Base-by-base conservation (phyloP, 768 basidiomycete genomes). In the Termitomyces sp. region DNA sequence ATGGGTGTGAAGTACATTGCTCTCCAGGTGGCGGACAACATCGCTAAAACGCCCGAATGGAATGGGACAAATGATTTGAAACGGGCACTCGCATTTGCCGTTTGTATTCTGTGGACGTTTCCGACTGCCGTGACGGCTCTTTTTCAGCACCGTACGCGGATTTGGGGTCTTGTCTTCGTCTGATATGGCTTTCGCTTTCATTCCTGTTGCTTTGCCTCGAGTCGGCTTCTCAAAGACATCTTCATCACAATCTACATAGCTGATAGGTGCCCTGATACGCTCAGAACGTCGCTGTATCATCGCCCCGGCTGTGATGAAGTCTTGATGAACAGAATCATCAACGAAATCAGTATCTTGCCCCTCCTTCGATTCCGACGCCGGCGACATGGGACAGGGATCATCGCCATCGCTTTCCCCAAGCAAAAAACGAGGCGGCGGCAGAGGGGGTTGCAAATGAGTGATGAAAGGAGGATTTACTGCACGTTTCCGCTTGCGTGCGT, bases 21-120 rank as follows among this genome's bases (percentile, higher is more conserved):
- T 43, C 18, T 55, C 54, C 4, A 60, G 48, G 30, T 60, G 59
- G 28, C 59, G 59, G 6, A 50, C 54, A 30, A 60, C 48, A 28
- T 60, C 59, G 16, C 58, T 54, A 18, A 50, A 35, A 36, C 54
- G 54, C 1, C 47, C 32, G 33, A 60, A 55, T 10, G 36, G 38
- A 18, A 36, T 28, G 7, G 58, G 23, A 32, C 59, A 60, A 20
- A 60, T 32, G 32, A 55, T 41, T 1, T 2, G 1, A 18, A 60
- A 60, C 4, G 59, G 59, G 20, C 59, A 60, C 9, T 23, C 13
- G 30, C 20, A 48, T 20, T 47, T 59, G 28, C 7, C 1, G 18
- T 23, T 50, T 12, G 28, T 23, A 5, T 20, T 50, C 30, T 28
- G 46, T 46, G 41, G 5, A 18, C 18, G 36, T 52, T 52, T 58